phyloP scores from a whole-genome alignment of 2,329 filamentous ascomycete genomes.

The Blastomyces emzantsi region DNA sequence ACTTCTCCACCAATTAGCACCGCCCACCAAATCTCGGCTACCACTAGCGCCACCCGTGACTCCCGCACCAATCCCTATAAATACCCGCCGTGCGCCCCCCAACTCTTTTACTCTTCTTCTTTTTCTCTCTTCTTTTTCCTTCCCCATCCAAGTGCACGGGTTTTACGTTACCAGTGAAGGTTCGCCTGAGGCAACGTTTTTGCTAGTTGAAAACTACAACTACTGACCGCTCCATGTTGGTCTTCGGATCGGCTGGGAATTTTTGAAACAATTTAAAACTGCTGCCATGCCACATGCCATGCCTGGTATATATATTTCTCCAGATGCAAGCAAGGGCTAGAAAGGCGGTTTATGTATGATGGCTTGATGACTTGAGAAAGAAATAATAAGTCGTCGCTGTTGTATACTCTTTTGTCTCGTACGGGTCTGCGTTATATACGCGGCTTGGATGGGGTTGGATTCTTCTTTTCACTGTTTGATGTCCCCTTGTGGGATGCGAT shows the following conservation, averaged over 20 bases:
- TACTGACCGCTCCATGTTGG: conserved; percentile 63
- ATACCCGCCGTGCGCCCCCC: conserved; percentile 9
- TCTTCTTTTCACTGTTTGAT: conserved; percentile 18
- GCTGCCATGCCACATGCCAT: not conserved
- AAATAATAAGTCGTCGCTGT: not conserved
- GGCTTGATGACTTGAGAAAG: conserved; percentile 9
- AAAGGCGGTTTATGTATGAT: not conserved
- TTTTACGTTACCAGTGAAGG: conserved; percentile 73
- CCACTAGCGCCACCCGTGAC: conserved; percentile 13
- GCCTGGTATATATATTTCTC: too few relatives aligned
- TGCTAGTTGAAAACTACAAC: conserved; percentile 78
- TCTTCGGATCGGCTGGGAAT: conserved; percentile 64
- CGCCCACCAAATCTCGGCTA: not conserved
- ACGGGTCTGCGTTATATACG: not conserved
- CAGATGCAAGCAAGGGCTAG: too few relatives aligned
- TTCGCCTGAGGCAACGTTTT: conserved; percentile 74
- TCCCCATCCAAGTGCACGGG: conserved; percentile 59
- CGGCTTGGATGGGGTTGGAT: conserved; percentile 7
- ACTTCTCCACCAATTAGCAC: not conserved
- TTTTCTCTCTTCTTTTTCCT: conserved; percentile 38
- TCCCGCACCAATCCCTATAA: conserved; percentile 15
- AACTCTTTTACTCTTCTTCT: conserved; percentile 12
- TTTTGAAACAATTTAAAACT: conserved; percentile 48
- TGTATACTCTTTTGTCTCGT: not conserved
- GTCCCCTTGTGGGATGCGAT: conserved; percentile 15